phyloP scores from a whole-genome alignment of 495 filamentous ascomycete species.

The Glonium stellatum region DNA sequence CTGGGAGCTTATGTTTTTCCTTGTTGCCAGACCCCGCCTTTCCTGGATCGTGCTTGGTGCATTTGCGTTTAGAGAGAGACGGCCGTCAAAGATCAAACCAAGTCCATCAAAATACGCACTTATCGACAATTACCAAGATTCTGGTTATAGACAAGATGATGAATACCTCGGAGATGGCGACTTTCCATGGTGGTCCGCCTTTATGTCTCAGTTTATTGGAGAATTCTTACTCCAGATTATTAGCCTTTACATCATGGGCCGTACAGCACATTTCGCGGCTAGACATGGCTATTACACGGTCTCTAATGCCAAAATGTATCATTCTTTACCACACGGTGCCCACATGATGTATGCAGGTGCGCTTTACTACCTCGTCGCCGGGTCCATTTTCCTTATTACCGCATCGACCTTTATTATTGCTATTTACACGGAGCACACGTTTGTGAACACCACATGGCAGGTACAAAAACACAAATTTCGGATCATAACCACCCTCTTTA shows the following conservation, averaged over 20 bases:
- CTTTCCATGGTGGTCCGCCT: constrained; percentile 8
- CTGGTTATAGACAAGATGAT: neutral
- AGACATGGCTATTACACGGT: constrained; percentile 7
- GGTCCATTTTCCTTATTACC: neutral
- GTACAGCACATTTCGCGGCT: constrained; percentile 10
- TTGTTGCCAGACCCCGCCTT: constrained; percentile 7
- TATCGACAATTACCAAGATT: neutral
- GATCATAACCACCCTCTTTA: neutral
- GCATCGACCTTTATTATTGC: constrained; percentile 3
- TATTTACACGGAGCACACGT: too few relatives aligned
- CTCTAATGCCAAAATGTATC: neutral
- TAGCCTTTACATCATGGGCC: constrained; percentile 11
- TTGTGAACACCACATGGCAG: neutral
- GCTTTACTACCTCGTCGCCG: constrained; percentile 10
- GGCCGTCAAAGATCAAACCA: neutral
- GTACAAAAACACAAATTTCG: neutral
- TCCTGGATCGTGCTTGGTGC: constrained; percentile 8
- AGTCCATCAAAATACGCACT: neutral
- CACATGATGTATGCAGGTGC: constrained; percentile 14
- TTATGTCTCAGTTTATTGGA: constrained; percentile 9
- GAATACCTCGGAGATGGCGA: neutral
- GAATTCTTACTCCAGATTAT: constrained; percentile 10
- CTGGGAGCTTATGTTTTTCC: constrained; percentile 14
- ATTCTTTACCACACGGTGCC: neutral
- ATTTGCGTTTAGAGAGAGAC: neutral